Percentiles rank a stretch among this genome's conserved stretches.
phyloP scores from a whole-genome alignment of 805 yeast genomes.

The Schwanniomyces pseudopolymorphus region DNA sequence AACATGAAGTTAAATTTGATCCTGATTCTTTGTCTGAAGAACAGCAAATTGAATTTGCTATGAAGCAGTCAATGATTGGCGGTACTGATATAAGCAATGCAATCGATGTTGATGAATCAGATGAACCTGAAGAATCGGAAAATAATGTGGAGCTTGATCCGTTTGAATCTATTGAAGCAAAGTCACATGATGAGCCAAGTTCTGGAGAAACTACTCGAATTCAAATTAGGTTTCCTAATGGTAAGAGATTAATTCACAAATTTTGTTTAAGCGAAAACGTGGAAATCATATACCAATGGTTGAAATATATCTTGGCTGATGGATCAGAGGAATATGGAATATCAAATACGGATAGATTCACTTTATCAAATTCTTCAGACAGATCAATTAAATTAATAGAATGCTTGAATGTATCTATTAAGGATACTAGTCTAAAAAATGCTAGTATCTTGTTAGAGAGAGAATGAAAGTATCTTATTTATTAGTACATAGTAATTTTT shows the following conservation, averaged over 20 bases:
- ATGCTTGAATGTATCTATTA: slow-evolving; percentile 58
- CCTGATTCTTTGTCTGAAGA: slow-evolving; percentile 74
- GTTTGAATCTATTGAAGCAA: slow-evolving; percentile 50
- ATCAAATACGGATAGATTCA: slow-evolving; percentile 31
- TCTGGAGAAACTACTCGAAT: slow-evolving; percentile 63
- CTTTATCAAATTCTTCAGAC: slow-evolving; percentile 32
- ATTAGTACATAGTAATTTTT: background rate
- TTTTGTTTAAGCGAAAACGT: slow-evolving; percentile 62
- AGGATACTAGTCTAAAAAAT: slow-evolving; percentile 76
- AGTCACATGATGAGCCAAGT: slow-evolving; percentile 65
- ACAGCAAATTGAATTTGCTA: slow-evolving; percentile 77
- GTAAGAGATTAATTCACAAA: slow-evolving; percentile 63
- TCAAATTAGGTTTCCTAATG: slow-evolving; percentile 83
- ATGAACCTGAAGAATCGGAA: slow-evolving; percentile 8
- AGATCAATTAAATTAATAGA: slow-evolving; percentile 54
- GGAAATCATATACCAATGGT: slow-evolving; percentile 56
- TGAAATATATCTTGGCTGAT: slow-evolving; percentile 57
- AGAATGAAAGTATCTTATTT: slow-evolving; percentile 12
- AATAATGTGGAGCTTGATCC: slow-evolving; percentile 29
- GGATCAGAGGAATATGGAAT: slow-evolving; percentile 53
- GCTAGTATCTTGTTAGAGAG: slow-evolving; percentile 74
- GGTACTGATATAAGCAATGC: slow-evolving; percentile 29
- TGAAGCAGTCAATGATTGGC: slow-evolving; percentile 56
- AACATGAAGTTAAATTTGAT: slow-evolving; percentile 59
- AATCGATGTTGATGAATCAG: slow-evolving; percentile 17